phyloP scores from a whole-genome alignment of 768 basidiomycete genomes.

The Harrya chromipes region DNA sequence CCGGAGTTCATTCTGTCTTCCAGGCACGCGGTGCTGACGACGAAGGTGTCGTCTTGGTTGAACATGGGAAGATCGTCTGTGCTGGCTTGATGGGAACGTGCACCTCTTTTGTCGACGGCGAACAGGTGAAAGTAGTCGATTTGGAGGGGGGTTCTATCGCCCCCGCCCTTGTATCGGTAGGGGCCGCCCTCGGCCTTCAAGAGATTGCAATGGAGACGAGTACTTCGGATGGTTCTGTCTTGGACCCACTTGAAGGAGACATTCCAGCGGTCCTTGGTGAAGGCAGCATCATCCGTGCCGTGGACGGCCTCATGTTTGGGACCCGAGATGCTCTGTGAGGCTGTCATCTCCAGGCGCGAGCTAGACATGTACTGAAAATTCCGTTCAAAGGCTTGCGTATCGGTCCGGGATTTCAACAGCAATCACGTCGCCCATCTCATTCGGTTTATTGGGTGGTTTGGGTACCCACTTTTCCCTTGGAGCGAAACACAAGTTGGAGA shows the following conservation, averaged over 20 bases:
- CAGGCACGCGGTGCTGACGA: constrained; percentile 6
- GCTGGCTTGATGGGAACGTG: constrained; percentile 25
- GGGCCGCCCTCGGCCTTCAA: constrained; percentile 59
- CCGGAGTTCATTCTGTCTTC: constrained; percentile 21
- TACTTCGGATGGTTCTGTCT: constrained; percentile 63
- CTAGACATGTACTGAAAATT: constrained; percentile 3
- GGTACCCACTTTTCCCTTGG: constrained; percentile 60
- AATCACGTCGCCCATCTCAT: constrained; percentile 54
- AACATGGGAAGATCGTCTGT: constrained; percentile 54
- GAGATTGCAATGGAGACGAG: constrained; percentile 65
- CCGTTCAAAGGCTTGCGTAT: constrained; percentile 58
- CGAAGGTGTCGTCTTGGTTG: constrained; percentile 43
- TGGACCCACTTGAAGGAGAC: constrained; percentile 41
- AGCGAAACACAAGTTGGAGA: constrained; percentile 54
- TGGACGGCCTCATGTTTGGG: constrained; percentile 58
- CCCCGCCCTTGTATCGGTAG: constrained; percentile 64
- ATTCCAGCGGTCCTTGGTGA: constrained; percentile 35
- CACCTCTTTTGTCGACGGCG: constrained; percentile 9
- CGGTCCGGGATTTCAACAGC: constrained; percentile 70
- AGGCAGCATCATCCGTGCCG: constrained; percentile 51
- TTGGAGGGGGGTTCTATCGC: constrained; percentile 61
- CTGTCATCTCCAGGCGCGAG: not conserved
- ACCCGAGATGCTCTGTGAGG: constrained; percentile 49
- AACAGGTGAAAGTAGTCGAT: constrained; percentile 33
- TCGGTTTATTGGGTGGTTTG: constrained; percentile 60